Evolutionary conservation across 768 basidiomycete genomes (phyloP).

Genomic region (Pleurotus giganteus): DNA sequence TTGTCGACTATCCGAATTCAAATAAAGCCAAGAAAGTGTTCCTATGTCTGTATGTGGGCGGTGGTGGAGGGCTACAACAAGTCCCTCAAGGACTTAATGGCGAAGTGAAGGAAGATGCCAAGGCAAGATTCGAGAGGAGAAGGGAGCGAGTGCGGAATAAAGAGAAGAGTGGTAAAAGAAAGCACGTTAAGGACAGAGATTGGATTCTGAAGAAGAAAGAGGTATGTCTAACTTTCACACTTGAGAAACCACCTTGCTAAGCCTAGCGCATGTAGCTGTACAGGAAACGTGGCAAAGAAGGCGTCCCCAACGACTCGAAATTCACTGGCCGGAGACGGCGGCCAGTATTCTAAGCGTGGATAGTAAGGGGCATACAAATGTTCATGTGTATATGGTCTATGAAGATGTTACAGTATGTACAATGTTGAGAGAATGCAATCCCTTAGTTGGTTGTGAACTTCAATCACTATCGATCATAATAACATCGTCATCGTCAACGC

Average conservation of each 20-base stretch:
- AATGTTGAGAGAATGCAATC: constrained; percentile 12
- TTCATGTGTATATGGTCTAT: constrained; percentile 9
- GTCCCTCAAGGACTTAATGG: constrained; percentile 78
- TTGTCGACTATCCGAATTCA: constrained; percentile 97
- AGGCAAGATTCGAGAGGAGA: constrained; percentile 73
- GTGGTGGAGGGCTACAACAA: constrained; percentile 60
- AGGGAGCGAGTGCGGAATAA: constrained; percentile 63
- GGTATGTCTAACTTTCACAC: constrained; percentile 38
- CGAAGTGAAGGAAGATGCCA: constrained; percentile 55
- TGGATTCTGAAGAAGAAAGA: constrained; percentile 99
- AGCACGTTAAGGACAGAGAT: constrained; percentile 71
- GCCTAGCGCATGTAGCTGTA: constrained; percentile 68
- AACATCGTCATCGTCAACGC: constrained; percentile 80
- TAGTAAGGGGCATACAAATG: neutral
- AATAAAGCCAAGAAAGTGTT: constrained; percentile 96
- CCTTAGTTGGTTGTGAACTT: constrained; percentile 7
- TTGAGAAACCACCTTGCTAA: constrained; percentile 7
- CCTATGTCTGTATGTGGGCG: constrained; percentile 88
- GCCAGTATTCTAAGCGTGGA: constrained; percentile 72
- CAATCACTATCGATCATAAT: constrained; percentile 86
- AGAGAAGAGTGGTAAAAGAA: constrained; percentile 66
- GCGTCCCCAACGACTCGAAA: constrained; percentile 82
- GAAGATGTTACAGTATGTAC: constrained; percentile 1
- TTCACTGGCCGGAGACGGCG: constrained; percentile 91
- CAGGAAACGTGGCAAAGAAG: constrained; percentile 80